phyloP scores from a whole-genome alignment of 192 early-diverging fungal genomes.

The Umbelopsis sp. region DNA sequence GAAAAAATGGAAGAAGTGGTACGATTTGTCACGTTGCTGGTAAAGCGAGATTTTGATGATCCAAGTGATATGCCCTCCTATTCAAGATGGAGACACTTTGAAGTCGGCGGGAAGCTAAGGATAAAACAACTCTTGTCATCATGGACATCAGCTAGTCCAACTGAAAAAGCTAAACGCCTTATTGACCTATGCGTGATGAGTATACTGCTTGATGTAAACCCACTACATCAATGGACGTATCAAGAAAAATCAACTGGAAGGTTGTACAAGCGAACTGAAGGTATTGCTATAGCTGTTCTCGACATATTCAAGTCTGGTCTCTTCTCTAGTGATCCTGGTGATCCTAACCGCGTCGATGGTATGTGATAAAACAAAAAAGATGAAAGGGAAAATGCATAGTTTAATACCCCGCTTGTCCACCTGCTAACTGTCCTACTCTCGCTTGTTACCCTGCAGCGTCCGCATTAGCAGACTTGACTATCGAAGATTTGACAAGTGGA shows the following conservation, averaged over 20 bases:
- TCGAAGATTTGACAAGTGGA: slow-evolving; percentile 52
- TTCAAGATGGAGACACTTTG: slow-evolving; percentile 88
- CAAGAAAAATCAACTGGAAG: slow-evolving; percentile 51
- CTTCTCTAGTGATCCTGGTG: slow-evolving; percentile 66
- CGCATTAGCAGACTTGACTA: slow-evolving; percentile 52
- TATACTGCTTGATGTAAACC: slow-evolving; percentile 88
- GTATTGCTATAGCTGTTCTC: slow-evolving; percentile 81
- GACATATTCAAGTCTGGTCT: slow-evolving; percentile 79
- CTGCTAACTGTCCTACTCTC: slow-evolving; percentile 9
- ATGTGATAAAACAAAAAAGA: slow-evolving; percentile 16
- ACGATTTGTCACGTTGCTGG: slow-evolving; percentile 55
- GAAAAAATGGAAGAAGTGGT: slow-evolving; percentile 68
- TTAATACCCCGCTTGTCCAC: not conserved
- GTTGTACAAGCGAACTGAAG: slow-evolving; percentile 71
- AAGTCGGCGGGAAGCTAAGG: slow-evolving; percentile 52
- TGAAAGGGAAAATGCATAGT: not conserved
- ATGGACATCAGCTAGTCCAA: slow-evolving; percentile 39
- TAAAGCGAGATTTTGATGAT: slow-evolving; percentile 40
- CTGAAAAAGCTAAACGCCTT: slow-evolving; percentile 69
- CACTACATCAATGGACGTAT: slow-evolving; percentile 79
- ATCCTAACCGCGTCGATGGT: slow-evolving; percentile 78
- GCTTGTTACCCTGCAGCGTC: slow-evolving; percentile 37
- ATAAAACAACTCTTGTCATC: slow-evolving; percentile 49
- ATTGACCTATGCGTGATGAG: slow-evolving; percentile 87
- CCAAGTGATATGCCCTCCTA: slow-evolving; percentile 84